Evolutionary conservation across 2,329 filamentous ascomycete genomes (phyloP), one percentile per base, ranked within the genome.

Genomic region (Penicillium sumatraense): DNA sequence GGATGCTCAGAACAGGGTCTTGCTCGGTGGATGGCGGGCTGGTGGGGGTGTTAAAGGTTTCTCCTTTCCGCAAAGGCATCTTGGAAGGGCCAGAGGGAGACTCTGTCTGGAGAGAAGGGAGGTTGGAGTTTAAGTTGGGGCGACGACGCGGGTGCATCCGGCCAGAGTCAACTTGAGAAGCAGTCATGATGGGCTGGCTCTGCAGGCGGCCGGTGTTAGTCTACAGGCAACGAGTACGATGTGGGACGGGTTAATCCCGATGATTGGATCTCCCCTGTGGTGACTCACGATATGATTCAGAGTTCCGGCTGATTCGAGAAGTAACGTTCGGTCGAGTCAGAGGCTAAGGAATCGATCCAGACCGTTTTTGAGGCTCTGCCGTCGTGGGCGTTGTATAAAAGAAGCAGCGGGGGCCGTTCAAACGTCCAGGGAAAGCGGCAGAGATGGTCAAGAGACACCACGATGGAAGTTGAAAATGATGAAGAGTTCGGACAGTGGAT

Each of bases 1-100:
- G 75, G 58, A 80, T 72, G 66, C 69, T 72, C 42, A 78, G 57
- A 16, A 77, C 68, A 18, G 77, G 77, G 57, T 80, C 74, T 66
- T 68, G 58, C 57, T 76, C 72, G 58, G 67, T 67, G 23, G 72
- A 70, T 20, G 77, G 71, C 31, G 75, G 73, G 53, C 69, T 74
- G 36, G 66, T 69, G 4, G 76, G 73, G 29, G 80, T 72, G 63
- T 83, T 78, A 58, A 83, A 84, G 65, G 89, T 91, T 51, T 88
- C 86, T 68, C 86, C 86, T 79, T 91, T 91, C 72, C 80, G 83
- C 74, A 91, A 82, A 72, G 79, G 76, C 73, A 83, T 77, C 74
- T 79, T 83, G 67, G 63, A 66, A 52, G 65, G 64, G 35, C 66
- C 63, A 38, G 58, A 38, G 3, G 52, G 38, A 26, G 58, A 57